phyloP scores from a whole-genome alignment of 495 filamentous ascomycete species.

The Chaetomium cochliodes region DNA sequence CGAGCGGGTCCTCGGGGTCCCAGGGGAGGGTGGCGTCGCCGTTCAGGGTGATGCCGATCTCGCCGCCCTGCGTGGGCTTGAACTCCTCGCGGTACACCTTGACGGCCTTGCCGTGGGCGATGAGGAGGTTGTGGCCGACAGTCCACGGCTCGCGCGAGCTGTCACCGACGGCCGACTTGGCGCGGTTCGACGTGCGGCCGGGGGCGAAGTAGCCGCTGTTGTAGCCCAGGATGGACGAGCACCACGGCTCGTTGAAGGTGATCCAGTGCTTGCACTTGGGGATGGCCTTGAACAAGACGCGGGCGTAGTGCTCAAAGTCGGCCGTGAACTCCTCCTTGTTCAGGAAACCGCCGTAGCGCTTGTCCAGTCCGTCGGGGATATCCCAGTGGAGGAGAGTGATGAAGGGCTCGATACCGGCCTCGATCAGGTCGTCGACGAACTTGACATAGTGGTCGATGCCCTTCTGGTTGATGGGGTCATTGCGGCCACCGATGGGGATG shows the following conservation, averaged over 20 bases:
- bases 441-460: slow-evolving; percentile 60
- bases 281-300: slow-evolving; percentile 56
- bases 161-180: slow-evolving; percentile 54
- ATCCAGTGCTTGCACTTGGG: slow-evolving; percentile 64
- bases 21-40: slow-evolving; percentile 60
- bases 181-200: slow-evolving; percentile 58
- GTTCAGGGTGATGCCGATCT: slow-evolving; percentile 64
- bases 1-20: slow-evolving; percentile 55
- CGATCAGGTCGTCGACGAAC: slow-evolving; percentile 60
- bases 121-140: slow-evolving; percentile 59
- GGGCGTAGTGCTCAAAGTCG: slow-evolving; percentile 61
- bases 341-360: slow-evolving; percentile 60
- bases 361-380: slow-evolving; percentile 58
- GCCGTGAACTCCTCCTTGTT: slow-evolving; percentile 59
- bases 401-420: slow-evolving; percentile 58
- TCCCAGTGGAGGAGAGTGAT: slow-evolving; percentile 68
- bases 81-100: slow-evolving; percentile 69
- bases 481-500: slow-evolving; percentile 63
- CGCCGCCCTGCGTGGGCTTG: slow-evolving; percentile 56
- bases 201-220: slow-evolving; percentile 60
- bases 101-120: slow-evolving; percentile 60
- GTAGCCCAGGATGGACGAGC: slow-evolving; percentile 60
- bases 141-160: slow-evolving; percentile 59
- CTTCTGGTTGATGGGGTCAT: slow-evolving; percentile 60
- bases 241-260: slow-evolving; percentile 67